Conservation (phyloP, 1,284 basidiomycete genomes). For the Ceratobasidium papillatum region DNA sequence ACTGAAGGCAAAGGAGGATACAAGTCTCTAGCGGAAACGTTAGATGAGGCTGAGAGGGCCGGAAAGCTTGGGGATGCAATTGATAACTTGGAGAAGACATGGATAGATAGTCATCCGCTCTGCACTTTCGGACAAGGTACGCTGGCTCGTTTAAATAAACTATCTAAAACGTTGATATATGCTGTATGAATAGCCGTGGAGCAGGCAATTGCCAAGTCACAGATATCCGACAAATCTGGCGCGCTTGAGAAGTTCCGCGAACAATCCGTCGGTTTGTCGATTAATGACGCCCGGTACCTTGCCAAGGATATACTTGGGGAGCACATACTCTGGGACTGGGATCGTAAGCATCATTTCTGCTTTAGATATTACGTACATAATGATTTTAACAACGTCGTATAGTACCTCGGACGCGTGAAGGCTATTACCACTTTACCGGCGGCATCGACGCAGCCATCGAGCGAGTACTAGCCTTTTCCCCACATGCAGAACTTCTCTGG, state of each 20-base stretch:
- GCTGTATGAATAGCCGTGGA: conserved; percentile 50
- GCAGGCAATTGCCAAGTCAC: conserved; percentile 60
- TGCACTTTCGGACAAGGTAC: conserved; percentile 86
- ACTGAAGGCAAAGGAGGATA: conserved; percentile 51
- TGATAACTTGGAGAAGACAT: conserved; percentile 78
- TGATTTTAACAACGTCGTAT: neutral
- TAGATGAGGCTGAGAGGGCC: conserved; percentile 75
- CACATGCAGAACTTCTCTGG: conserved; percentile 87
- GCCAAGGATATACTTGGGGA: conserved; percentile 78
- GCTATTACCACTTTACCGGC: conserved; percentile 90
- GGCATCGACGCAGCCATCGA: conserved; percentile 86
- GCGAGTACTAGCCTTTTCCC: conserved; percentile 80
- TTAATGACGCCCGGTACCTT: conserved; percentile 73
- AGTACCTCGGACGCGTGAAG: conserved; percentile 90
- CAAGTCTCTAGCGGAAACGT: conserved; percentile 74
- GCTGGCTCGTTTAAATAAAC: conserved; percentile 41
- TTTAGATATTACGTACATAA: neutral
- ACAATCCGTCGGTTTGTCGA: conserved; percentile 73
- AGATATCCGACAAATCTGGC: conserved; percentile 63
- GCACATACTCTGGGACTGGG: conserved; percentile 86
- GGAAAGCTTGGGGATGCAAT: conserved; percentile 77
- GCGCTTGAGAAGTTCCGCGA: conserved; percentile 68
- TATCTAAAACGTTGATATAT: conserved; percentile 34
- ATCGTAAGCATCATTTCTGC: conserved; percentile 61
- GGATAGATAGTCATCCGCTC: conserved; percentile 76